These are phyloP conservation scores for Nitzschia palea DNA, from an alignment of 108 stramenopile genomes.

Conservation along the genomic window DNA sequence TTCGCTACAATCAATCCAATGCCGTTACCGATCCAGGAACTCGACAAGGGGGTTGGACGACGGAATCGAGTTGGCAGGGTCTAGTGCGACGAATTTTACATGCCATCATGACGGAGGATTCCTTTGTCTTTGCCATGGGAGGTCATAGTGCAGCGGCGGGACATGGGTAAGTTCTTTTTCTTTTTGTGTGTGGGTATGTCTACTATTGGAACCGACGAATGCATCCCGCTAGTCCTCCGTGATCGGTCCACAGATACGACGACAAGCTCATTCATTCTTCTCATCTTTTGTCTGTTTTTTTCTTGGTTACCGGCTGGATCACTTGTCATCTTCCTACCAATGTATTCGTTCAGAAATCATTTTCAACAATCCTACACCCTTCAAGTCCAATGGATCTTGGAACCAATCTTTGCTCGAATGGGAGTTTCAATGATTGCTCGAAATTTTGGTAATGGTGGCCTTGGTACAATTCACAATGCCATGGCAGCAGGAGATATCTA, in stretches of 20 bases:
- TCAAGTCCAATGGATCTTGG: slow-evolving; percentile 62
- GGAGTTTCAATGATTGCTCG: slow-evolving; percentile 57
- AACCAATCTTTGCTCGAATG: slow-evolving; percentile 62
- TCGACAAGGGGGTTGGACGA: slow-evolving; percentile 60
- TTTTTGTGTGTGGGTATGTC: too few relatives aligned
- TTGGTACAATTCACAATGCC: slow-evolving; percentile 53
- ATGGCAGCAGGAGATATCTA: slow-evolving; percentile 61
- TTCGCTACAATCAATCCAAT: not conserved
- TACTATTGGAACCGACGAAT: too few relatives aligned
- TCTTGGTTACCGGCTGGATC: too few relatives aligned
- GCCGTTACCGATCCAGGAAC: not conserved
- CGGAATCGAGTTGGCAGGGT: slow-evolving; percentile 47
- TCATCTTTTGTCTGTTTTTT: too few relatives aligned
- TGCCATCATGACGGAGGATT: slow-evolving; percentile 66
- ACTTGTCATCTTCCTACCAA: too few relatives aligned
- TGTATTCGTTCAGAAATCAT: slow-evolving; percentile 68
- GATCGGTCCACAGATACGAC: too few relatives aligned
- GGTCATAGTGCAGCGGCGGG: slow-evolving; percentile 66
- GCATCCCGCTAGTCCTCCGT: too few relatives aligned
- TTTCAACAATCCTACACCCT: slow-evolving; percentile 67
- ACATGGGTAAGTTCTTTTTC: slow-evolving; percentile 51
- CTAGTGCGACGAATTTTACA: slow-evolving; percentile 58
- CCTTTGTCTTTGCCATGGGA: slow-evolving; percentile 63
- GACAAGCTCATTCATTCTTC: too few relatives aligned
- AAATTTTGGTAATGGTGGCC: slow-evolving; percentile 52